Conservation (phyloP, 805 yeast genomes). For the Alloascoidea africana region DNA sequence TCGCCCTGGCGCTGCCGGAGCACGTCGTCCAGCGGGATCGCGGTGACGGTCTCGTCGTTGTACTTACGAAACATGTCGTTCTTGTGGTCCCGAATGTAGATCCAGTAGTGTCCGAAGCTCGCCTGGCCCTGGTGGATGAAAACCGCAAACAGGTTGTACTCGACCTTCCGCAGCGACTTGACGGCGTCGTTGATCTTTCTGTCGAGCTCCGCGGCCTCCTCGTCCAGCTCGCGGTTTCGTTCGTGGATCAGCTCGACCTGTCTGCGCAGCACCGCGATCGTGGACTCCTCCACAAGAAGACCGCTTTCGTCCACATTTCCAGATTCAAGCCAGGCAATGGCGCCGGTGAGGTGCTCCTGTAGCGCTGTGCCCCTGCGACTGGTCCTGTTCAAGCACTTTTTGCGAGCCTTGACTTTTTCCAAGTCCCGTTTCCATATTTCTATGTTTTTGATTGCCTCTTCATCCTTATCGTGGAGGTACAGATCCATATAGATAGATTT, state of each 20-base stretch:
- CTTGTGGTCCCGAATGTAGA: constrained; percentile 70
- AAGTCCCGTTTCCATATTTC: constrained; percentile 46
- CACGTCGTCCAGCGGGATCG: constrained; percentile 51
- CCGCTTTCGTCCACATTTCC: constrained; percentile 13
- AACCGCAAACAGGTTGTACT: constrained; percentile 77
- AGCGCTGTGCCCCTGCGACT: constrained; percentile 26
- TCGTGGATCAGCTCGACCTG: constrained; percentile 31
- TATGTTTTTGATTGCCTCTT: constrained; percentile 37
- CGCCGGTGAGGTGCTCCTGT: constrained; percentile 36
- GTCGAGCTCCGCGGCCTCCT: constrained; percentile 28
- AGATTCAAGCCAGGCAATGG: constrained; percentile 40
- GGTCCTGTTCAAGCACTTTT: constrained; percentile 18
- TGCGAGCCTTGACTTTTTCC: constrained; percentile 25
- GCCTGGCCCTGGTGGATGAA: constrained; percentile 96
- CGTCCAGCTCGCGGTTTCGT: constrained; percentile 27
- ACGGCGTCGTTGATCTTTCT: constrained; percentile 43
- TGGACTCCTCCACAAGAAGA: constrained; percentile 24
- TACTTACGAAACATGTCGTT: constrained; percentile 67
- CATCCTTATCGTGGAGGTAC: constrained; percentile 58
- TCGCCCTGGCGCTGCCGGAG: constrained; percentile 39
- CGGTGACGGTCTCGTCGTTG: constrained; percentile 90
- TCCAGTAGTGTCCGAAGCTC: constrained; percentile 94
- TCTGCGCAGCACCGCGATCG: constrained; percentile 28
- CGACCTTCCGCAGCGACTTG: constrained; percentile 40
- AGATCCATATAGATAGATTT: constrained; percentile 76